Evolutionary conservation across 1,139 yeast genomes (phyloP), one percentile per base, ranked within the genome.

Genomic region (Zygotorulaspora mrakii): DNA sequence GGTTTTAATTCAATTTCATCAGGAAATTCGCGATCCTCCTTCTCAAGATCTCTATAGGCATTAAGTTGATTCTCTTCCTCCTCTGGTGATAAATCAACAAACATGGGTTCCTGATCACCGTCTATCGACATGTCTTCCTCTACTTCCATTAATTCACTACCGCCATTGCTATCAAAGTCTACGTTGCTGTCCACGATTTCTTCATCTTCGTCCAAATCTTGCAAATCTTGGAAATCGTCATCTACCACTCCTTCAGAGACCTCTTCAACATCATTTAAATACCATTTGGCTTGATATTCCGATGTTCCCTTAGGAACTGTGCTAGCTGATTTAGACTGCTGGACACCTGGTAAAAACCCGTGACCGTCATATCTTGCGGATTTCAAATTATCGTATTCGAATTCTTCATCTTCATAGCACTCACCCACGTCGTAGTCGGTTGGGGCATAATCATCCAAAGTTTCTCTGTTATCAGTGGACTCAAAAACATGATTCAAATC

Each of bases 281-380:
- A 75, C 98, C 98, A 91, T 59, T 86, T 78, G 5, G 95, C 86
- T 66, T 91, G 98, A 61, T 89, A 89, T 43, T 84, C 95, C 0
- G 96, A 88, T 34, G 95, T 82, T 16, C 97, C 97, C 56, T 76
- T 76, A 13, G 97, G 97, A 21, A 86, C 68, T 54, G 70, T 75
- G 23, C 53, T 59, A 43, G 64, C 68, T 57, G 66, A 64, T 42
- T 59, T 46, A 25, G 53, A 40, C 29, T 59, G 76, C 41, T 69
- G 70, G 21, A 55, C 55, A 8, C 66, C 67, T 18, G 65, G 64
- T 49, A 83, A 74, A 56, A 79, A 82, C 27, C 71, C 74, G 52
- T 74, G 81, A 32, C 82, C 89, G 52, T 84, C 94, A 63, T 82
- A 74, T 58, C 86, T 72, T 16, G 85, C 79, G 20, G 87, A 81